Evolutionary conservation across 495 filamentous ascomycete species (phyloP).

Genomic region (Penicillium argentinense): DNA sequence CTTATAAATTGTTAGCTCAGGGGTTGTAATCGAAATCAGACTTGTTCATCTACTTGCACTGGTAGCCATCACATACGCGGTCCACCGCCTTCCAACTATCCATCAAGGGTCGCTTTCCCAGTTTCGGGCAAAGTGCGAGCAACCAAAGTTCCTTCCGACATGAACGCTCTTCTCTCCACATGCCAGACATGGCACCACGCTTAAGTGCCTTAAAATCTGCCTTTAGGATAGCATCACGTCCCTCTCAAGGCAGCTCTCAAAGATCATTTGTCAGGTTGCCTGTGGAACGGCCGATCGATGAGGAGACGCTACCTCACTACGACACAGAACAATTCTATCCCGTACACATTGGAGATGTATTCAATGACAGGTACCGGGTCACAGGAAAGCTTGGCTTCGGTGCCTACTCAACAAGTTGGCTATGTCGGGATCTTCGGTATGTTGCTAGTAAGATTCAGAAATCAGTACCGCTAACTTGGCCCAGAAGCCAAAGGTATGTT

Average conservation of each 20-base stretch:
- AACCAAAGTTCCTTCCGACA: too few species aligned
- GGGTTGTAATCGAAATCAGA: too few species aligned
- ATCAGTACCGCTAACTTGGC: slow-evolving; percentile 4
- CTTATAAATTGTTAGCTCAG: too few species aligned
- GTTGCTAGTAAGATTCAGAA: slow-evolving; percentile 10
- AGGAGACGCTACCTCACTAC: slow-evolving; percentile 9
- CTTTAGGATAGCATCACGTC: neutral
- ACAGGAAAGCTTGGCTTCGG: slow-evolving; percentile 56
- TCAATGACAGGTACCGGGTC: slow-evolving; percentile 47
- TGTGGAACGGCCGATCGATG: slow-evolving; percentile 1
- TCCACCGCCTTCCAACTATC: neutral
- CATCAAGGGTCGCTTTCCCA: neutral
- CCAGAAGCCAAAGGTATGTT: slow-evolving; percentile 14
- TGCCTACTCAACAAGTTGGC: slow-evolving; percentile 53
- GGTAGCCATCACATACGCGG: too few species aligned
- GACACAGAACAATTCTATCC: slow-evolving; percentile 32
- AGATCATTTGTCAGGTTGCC: slow-evolving; percentile 6
- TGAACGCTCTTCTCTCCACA: too few species aligned
- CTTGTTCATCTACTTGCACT: too few species aligned
- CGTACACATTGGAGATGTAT: slow-evolving; percentile 49
- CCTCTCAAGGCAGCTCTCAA: neutral
- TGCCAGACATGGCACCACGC: neutral
- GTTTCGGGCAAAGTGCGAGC: too few species aligned
- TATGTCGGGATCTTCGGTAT: slow-evolving; percentile 49
- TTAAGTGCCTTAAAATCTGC: neutral